A percentile compares a stretch with the other conserved stretches of the same genome.
Conservation (phyloP, 2,329 filamentous ascomycete genomes). For the Ophiostoma perfectum region DNA sequence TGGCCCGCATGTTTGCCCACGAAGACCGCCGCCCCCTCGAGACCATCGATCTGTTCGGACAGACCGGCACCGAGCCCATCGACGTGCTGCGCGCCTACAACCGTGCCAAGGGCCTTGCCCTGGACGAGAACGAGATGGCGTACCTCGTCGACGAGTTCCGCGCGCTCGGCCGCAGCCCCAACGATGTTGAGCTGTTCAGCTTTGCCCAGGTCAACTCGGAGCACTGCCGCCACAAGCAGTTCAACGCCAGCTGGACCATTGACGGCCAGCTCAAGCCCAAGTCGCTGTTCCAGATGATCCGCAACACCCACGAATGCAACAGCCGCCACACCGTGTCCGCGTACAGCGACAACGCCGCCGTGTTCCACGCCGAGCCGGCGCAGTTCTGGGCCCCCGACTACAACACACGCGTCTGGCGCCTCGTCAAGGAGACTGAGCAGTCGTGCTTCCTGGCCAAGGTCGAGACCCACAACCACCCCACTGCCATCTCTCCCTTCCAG, state of each 20-base stretch:
- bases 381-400: slow-evolving; percentile 85
- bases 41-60: slow-evolving; percentile 66
- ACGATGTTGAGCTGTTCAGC: slow-evolving; percentile 97
- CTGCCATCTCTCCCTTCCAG: slow-evolving; percentile 86
- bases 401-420: slow-evolving; percentile 78
- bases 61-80: slow-evolving; percentile 54
- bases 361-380: slow-evolving; percentile 66
- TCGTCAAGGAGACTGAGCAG: slow-evolving; percentile 80
- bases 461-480: slow-evolving; percentile 96
- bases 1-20: slow-evolving; percentile 74
- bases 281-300: slow-evolving; percentile 92
- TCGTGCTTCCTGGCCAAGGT: slow-evolving; percentile 73
- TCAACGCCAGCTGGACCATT: slow-evolving; percentile 95
- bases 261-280: slow-evolving; percentile 74
- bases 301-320: slow-evolving; percentile 82
- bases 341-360: slow-evolving; percentile 97
- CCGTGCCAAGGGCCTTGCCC: slow-evolving; percentile 71
- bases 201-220: slow-evolving; percentile 99
- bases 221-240: slow-evolving; percentile 80
- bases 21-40: slow-evolving; percentile 57
- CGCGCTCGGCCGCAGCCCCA: slow-evolving; percentile 59
- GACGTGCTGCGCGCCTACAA: slow-evolving; percentile 78
- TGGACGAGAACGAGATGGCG: slow-evolving; percentile 84
- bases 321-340: slow-evolving; percentile 85
- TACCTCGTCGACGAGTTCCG: slow-evolving; percentile 85